Evolutionary conservation across 2,329 filamentous ascomycete genomes (phyloP).

Genomic region (Thermothelomyces thermophilus): DNA sequence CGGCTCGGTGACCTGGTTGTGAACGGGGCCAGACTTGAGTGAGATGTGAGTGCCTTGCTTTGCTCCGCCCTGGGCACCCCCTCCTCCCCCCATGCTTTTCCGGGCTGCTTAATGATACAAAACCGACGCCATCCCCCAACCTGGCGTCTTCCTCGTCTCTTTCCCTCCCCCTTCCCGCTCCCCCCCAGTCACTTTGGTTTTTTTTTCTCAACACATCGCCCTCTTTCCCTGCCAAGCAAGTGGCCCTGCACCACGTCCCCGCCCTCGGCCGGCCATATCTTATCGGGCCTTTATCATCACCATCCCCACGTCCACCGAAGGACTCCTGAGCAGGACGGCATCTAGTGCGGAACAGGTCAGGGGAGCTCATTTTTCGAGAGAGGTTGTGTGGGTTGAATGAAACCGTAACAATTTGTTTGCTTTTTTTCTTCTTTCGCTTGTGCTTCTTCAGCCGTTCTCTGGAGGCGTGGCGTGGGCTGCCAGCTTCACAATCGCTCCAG

Average conservation of each 20-base stretch:
- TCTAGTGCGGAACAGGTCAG: neutral
- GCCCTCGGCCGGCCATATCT: constrained; percentile 4
- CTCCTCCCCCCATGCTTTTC: constrained; percentile 13
- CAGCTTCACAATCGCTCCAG: too few species aligned
- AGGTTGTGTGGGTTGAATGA: neutral
- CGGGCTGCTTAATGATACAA: constrained; percentile 23
- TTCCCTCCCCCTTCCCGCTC: constrained; percentile 8
- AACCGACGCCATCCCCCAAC: constrained; percentile 24
- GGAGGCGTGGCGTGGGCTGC: neutral
- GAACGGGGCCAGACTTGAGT: constrained; percentile 8
- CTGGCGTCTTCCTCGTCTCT: constrained; percentile 7
- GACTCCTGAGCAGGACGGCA: neutral
- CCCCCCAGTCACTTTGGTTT: neutral
- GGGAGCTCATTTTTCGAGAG: neutral
- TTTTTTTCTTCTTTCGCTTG: neutral
- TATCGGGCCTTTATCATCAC: constrained; percentile 8
- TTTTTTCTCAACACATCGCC: constrained; percentile 3
- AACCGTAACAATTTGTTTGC: neutral
- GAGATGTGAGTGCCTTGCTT: constrained; percentile 14
- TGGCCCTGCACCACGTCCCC: constrained; percentile 4
- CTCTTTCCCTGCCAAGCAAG: constrained; percentile 2
- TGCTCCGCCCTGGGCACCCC: constrained; percentile 20
- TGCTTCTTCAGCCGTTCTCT: neutral
- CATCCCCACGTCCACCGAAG: constrained; percentile 1
- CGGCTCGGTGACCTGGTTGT: constrained; percentile 22